phyloP scores from a whole-genome alignment of 495 filamentous ascomycete genomes.

The Penicillium taxi region DNA sequence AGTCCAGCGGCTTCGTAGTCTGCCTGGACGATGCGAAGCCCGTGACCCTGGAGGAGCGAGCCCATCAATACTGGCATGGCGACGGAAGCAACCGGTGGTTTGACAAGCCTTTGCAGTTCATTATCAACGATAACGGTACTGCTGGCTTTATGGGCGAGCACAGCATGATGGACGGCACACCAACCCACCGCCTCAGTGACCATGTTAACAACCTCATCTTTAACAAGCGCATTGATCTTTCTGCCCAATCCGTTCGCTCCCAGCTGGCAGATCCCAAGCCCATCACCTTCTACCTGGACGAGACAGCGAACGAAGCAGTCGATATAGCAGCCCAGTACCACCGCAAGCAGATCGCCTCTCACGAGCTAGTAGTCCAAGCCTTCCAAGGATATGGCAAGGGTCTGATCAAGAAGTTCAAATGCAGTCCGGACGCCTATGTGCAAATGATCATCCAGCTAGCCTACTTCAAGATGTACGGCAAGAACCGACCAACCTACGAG shows the following conservation, averaged over 20 bases:
- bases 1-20: slow-evolving; percentile 85
- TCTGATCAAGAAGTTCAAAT: slow-evolving; percentile 99
- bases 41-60: slow-evolving; percentile 90
- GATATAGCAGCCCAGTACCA: slow-evolving; percentile 70
- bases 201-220: slow-evolving; percentile 83
- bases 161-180: slow-evolving; percentile 99
- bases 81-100: slow-evolving; percentile 95
- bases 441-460: slow-evolving; percentile 99
- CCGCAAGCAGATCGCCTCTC: slow-evolving; percentile 65
- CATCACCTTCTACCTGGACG: slow-evolving; percentile 69
- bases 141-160: slow-evolving; percentile 98
- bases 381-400: slow-evolving; percentile 98
- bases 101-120: slow-evolving; percentile 97
- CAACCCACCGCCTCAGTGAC: slow-evolving; percentile 94
- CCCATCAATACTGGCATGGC: slow-evolving; percentile 96
- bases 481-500: slow-evolving; percentile 97
- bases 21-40: slow-evolving; percentile 92
- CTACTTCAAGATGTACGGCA: slow-evolving; percentile 98
- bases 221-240: slow-evolving; percentile 83
- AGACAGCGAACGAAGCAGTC: slow-evolving; percentile 64
- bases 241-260: slow-evolving; percentile 64
- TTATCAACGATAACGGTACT: slow-evolving; percentile 96
- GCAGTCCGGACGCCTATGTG: slow-evolving; percentile 93
- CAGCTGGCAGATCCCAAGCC: slow-evolving; percentile 72
- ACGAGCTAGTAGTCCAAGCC: slow-evolving; percentile 87